Evolutionary conservation across 2,329 filamentous ascomycete genomes (phyloP).

Genomic region (Claviceps sp.): DNA sequence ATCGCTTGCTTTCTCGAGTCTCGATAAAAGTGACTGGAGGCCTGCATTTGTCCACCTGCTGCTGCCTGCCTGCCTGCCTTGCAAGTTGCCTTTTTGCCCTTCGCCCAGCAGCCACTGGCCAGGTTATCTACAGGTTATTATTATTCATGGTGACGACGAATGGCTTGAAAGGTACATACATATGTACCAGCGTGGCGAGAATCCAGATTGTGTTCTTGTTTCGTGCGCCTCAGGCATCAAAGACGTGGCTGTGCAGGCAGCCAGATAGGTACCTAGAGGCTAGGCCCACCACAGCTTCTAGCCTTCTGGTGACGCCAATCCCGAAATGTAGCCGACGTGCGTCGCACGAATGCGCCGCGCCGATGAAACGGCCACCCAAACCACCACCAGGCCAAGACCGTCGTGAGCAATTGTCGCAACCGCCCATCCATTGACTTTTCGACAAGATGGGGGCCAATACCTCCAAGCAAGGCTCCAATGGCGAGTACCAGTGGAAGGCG

Average conservation of each 20-base stretch:
- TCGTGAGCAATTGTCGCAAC: slow-evolving; percentile 16
- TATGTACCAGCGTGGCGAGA: no score
- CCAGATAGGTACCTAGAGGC: no score
- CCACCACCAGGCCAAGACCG: slow-evolving; percentile 13
- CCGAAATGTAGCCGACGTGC: no score
- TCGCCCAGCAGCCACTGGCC: no score
- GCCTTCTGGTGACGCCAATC: no score
- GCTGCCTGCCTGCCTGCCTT: neutral
- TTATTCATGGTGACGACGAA: neutral
- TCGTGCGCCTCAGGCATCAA: no score
- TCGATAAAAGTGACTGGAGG: no score
- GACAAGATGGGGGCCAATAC: slow-evolving; percentile 42
- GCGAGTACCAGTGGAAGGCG: slow-evolving; percentile 39
- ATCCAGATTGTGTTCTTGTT: no score
- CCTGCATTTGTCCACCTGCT: neutral
- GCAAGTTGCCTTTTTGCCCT: neutral
- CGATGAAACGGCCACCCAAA: slow-evolving; percentile 2
- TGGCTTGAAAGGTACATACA: neutral
- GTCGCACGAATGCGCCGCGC: no score
- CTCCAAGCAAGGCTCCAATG: slow-evolving; percentile 32
- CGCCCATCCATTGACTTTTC: slow-evolving; percentile 21
- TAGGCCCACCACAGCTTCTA: no score
- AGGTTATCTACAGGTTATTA: no score
- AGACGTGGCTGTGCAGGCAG: no score
- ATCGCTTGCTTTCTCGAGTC: neutral